Base-by-base conservation (phyloP, 768 basidiomycete species). In the Termitomyces heimii region DNA sequence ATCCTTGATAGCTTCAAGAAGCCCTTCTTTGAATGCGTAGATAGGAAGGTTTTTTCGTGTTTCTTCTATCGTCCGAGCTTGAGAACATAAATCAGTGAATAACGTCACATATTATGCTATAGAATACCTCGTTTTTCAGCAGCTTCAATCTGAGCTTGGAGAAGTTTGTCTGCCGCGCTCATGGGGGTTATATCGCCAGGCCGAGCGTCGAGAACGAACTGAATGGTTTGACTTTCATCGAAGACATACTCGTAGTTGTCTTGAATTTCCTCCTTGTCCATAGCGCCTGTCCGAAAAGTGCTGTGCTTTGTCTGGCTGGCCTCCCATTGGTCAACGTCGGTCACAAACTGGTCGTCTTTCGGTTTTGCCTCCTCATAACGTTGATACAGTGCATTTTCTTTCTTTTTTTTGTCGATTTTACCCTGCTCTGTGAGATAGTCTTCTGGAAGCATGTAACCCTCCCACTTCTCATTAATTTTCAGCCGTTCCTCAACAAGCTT, bases 391-490 rank as follows among this genome's bases (percentile, higher is more conserved):
- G 89, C 94, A 62, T 88, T 88, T 68, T 94, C 84, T 68, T 97
- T 94, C 74, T 92, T 93, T 78, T 97, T 94, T 74, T 85, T 89
- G 80, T 98, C 95, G 59, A 99, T 94, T 74, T 95, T 97, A 29
- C 97, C 97, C 69, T 98, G 94, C 66, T 96, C 96, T 0, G 97
- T 99, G 64, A 98, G 82, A 69, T 99, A 99, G 71, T 98, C 97
- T 63, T 98, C 97, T 0, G 97, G 97, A 43, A 98, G 82, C 73
- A 89, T 86, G 68, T 99, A 99, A 8, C 96, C 96, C 60, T 99
- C 97, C 73, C 81, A 92, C 60, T 91, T 93, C 75, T 99, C 97
- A 70, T 93, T 90, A 56, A 99, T 97, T 67, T 86, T 88, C 60
- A 96, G 77, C 29, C 96, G 84, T 68, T 95, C 95, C 72, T 99